Percentiles rank a stretch among this genome's conserved stretches.
phyloP scores from a whole-genome alignment of 768 basidiomycete species.

The Ramaria sp. region DNA sequence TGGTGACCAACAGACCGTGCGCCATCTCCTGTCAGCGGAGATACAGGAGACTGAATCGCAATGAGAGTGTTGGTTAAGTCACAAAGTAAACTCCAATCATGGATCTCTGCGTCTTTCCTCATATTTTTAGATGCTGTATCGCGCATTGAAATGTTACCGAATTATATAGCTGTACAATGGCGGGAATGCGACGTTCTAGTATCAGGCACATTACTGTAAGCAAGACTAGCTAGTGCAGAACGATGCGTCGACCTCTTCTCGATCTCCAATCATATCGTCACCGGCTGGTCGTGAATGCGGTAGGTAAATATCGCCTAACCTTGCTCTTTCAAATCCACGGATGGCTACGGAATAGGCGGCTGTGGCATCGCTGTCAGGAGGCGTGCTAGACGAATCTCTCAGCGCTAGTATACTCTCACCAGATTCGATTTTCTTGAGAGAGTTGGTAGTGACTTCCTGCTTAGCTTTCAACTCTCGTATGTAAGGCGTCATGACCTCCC shows the following conservation, averaged over 20 bases:
- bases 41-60: too few species aligned
- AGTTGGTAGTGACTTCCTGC: slow-evolving; percentile 73
- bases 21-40: too few species aligned
- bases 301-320: slow-evolving; percentile 48
- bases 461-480: slow-evolving; percentile 76
- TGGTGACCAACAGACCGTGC: background rate
- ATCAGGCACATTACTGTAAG: too few species aligned
- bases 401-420: slow-evolving; percentile 32
- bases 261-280: background rate
- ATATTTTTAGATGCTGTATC: too few species aligned
- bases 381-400: too few species aligned
- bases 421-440: slow-evolving; percentile 91
- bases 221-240: background rate
- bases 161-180: background rate
- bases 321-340: slow-evolving; percentile 41
- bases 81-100: too few species aligned
- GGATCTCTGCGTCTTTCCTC: too few species aligned
- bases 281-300: background rate
- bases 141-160: too few species aligned
- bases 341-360: slow-evolving; percentile 66
- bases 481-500: slow-evolving; percentile 65
- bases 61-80: too few species aligned
- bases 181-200: background rate
- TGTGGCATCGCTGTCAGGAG: slow-evolving; percentile 17
- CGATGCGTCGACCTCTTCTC: background rate